These are phyloP conservation scores for Pseudevernia furfuracea DNA, from an alignment of 495 filamentous ascomycete genomes.

Conservation along the genomic window DNA sequence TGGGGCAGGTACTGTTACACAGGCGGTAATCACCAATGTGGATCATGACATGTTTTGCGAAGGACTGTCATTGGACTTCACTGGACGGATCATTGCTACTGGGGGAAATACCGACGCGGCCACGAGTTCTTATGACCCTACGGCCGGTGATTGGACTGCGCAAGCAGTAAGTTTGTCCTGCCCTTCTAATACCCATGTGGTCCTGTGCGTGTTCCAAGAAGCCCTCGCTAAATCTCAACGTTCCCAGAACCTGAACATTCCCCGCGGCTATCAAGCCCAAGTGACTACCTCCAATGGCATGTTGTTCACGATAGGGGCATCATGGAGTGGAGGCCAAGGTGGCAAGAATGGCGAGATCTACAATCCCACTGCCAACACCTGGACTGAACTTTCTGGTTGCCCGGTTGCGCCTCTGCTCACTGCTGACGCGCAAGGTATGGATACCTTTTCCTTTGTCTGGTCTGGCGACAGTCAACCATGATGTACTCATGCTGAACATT, in stretches of 20 bases:
- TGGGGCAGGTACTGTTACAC: conserved; percentile 26
- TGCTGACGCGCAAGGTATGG: conserved; percentile 32
- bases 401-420: conserved; percentile 44
- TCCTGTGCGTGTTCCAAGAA: not conserved
- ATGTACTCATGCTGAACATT: not conserved
- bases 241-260: conserved; percentile 35
- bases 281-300: conserved; percentile 44
- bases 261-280: conserved; percentile 51
- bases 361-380: conserved; percentile 33
- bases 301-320: conserved; percentile 54
- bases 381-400: conserved; percentile 34
- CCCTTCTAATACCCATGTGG: not conserved
- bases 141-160: conserved; percentile 12
- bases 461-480: not conserved
- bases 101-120: conserved; percentile 41
- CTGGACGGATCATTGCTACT: conserved; percentile 44
- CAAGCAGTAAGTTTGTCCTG: conserved; percentile 9
- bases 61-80: conserved; percentile 44
- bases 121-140: conserved; percentile 39
- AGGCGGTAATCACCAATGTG: conserved; percentile 37
- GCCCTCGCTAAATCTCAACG: not conserved
- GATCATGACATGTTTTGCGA: conserved; percentile 57
- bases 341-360: conserved; percentile 54
- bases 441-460: not conserved
- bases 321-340: conserved; percentile 42